Evolutionary conservation across 129 eudicot genomes (phyloP), one percentile per base, ranked within the genome.

Genomic region (Flaveria bidentis): DNA sequence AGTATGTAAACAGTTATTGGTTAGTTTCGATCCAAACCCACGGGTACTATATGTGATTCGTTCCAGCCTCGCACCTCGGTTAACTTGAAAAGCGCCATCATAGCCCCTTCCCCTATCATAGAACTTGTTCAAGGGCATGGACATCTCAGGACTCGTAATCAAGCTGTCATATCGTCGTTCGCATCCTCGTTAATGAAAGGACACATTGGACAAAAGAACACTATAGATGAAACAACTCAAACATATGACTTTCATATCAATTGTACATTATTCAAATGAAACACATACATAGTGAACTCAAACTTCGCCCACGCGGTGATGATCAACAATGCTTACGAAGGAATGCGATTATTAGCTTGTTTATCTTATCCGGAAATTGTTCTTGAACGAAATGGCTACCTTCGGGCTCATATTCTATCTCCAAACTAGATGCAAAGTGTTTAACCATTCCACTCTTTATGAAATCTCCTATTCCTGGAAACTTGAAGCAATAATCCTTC

Each of bases 401-500:
- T 71, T 52, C 64, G 0, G 65, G 47, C n/a, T 51, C 26, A 25
- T 71, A 52, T 33, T 28, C 53, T 3, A 71, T 17, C 39, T 71
- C 51, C 28, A 71, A 1, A 14, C 53, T 12, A 9, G 76, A 25
- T 14, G 63, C 76, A 51, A 44, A 71, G 2, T 52, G 53, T 33
- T 71, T 30, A 33, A 71, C 17, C 49, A 26, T 49, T 52, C 63
- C 65, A 18, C 50, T 71, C 50, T 52, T 53, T 4, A 88, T 50
- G 3, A 42, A 78, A 15, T 79, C 79, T 1, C 55, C 83, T 16
- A 80, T 14, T 53, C 85, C 83, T 0, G 75, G 75, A 65, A 78
- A 82, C 69, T 80, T 85, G 58, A 88, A 64, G 73, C 69, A 78
- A 41, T 83, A 88, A 67, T 88, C 92, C 55, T 81, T 83, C 74